Evolutionary conservation across 331 rosid genomes (phyloP).

Genomic region (Arachis monticola): DNA sequence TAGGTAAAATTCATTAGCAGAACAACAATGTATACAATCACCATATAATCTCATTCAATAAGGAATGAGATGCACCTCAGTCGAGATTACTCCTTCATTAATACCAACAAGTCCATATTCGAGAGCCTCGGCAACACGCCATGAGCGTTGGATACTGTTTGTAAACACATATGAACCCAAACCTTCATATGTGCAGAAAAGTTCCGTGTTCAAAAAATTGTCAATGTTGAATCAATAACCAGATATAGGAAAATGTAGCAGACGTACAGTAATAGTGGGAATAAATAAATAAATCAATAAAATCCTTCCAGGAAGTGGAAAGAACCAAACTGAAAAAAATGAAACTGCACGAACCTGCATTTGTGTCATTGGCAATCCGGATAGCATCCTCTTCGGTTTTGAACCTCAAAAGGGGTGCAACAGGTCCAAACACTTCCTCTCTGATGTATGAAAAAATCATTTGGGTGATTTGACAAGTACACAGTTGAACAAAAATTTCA

Average conservation of each 20-base stretch:
- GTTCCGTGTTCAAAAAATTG: conserved; percentile 25
- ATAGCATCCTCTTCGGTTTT: conserved; percentile 94
- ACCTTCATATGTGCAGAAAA: conserved; percentile 52
- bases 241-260: background rate
- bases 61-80: conserved; percentile 71
- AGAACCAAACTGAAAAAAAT: conserved; percentile 21
- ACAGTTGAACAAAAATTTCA: background rate
- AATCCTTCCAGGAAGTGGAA: background rate
- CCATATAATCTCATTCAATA: conserved; percentile 13
- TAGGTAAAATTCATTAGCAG: conserved; percentile 28
- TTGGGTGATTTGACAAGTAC: conserved; percentile 19
- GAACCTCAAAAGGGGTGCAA: conserved; percentile 85
- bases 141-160: conserved; percentile 82
- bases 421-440: conserved; percentile 97
- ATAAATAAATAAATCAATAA: too few relatives aligned
- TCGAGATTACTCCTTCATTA: conserved; percentile 89
- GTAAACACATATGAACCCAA: conserved; percentile 93
- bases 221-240: conserved; percentile 17
- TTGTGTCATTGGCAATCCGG: conserved; percentile 78
- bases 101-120: conserved; percentile 93
- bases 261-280: too few relatives aligned
- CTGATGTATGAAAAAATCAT: conserved; percentile 48
- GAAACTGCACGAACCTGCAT: conserved; percentile 64
- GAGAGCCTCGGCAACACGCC: conserved; percentile 98
- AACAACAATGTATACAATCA: background rate